Percentiles rank a stretch among this genome's conserved stretches.
Evolutionary conservation across 768 basidiomycete genomes (phyloP).

Genomic region (Boletellus ananiceps): DNA sequence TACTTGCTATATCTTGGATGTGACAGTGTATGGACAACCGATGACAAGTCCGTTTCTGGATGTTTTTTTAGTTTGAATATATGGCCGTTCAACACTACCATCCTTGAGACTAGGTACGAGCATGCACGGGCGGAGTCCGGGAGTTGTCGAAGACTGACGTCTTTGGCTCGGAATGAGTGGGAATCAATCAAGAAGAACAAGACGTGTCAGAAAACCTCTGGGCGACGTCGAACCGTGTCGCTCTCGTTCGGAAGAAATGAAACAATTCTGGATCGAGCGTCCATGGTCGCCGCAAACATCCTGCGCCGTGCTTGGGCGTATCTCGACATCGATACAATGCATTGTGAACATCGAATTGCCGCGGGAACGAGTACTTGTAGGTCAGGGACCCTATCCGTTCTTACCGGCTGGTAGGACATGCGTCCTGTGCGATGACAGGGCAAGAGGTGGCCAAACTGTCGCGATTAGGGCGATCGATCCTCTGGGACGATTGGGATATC

Average conservation of each 20-base stretch:
- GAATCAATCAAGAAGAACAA: background rate
- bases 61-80: background rate
- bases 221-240: background rate
- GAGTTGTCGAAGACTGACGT: background rate
- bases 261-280: background rate
- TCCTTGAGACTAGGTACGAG: background rate
- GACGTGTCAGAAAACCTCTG: background rate
- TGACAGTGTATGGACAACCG: constrained; percentile 19
- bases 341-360: background rate
- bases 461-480: constrained; percentile 2
- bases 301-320: background rate
- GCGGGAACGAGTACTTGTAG: background rate
- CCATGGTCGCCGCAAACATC: background rate
- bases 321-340: no score
- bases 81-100: background rate
- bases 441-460: background rate
- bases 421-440: background rate
- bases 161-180: background rate
- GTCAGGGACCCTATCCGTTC: background rate
- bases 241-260: background rate
- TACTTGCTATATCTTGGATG: constrained; percentile 12
- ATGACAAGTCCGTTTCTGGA: constrained; percentile 7
- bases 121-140: background rate
- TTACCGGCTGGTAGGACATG: background rate
- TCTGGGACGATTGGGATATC: background rate